phyloP scores from a whole-genome alignment of 2,329 filamentous ascomycete genomes.

The Parastagonospora nodorum region DNA sequence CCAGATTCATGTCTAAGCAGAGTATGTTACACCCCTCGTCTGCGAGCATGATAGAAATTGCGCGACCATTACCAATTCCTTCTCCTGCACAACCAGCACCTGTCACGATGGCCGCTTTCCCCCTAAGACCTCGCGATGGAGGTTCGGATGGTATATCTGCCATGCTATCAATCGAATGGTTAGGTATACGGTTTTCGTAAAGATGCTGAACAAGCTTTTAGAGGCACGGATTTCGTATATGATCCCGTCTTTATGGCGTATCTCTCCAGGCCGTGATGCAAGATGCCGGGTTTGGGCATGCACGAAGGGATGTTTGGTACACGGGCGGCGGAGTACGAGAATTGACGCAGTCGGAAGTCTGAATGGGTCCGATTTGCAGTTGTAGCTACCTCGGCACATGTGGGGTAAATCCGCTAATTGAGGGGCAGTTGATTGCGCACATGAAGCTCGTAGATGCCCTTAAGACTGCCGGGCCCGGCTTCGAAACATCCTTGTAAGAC shows the following conservation, averaged over 20 bases:
- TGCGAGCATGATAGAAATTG: constrained; percentile 63
- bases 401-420: constrained; percentile 11
- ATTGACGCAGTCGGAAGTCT: no score
- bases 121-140: constrained; percentile 49
- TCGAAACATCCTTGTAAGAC: no score
- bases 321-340: no score
- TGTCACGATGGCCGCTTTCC: constrained; percentile 61
- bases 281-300: no score
- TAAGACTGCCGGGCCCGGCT: not conserved
- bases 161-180: constrained; percentile 3
- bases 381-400: constrained; percentile 9
- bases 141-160: constrained; percentile 19
- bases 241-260: no score
- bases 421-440: constrained; percentile 7
- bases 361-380: no score
- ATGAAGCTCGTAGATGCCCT: not conserved
- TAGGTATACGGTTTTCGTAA: no score
- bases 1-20: constrained; percentile 60
- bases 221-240: no score
- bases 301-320: not conserved
- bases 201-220: no score
- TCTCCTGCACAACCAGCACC: constrained; percentile 63
- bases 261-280: no score
- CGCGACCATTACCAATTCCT: constrained; percentile 66
- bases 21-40: constrained; percentile 63